These are phyloP conservation scores for Vitis riparia DNA, from an alignment of 164 flowering plant species.

Conservation along the genomic window DNA sequence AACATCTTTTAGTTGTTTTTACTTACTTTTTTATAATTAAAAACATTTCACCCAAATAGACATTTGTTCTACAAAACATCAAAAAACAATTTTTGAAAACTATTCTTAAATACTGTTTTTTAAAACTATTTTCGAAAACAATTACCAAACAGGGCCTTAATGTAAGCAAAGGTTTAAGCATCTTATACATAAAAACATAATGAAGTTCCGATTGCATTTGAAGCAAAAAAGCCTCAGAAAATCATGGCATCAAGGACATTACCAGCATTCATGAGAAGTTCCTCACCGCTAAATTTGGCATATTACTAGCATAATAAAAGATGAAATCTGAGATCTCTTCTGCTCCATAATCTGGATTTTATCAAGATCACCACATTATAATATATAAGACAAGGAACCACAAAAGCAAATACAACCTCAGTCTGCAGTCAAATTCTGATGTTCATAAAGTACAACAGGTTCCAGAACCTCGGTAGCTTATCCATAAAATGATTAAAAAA, in stretches of 20 bases:
- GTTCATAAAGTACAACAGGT: not conserved
- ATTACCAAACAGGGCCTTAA: not conserved
- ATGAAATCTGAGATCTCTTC: conserved; percentile 59
- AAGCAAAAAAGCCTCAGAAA: conserved; percentile 16
- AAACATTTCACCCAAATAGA: no score
- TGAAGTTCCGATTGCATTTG: conserved; percentile 1
- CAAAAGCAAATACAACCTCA: not conserved
- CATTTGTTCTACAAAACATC: no score
- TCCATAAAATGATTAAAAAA: not conserved
- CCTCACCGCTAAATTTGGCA: conserved; percentile 87
- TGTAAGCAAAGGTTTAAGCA: not conserved
- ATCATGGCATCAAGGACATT: conserved; percentile 25
- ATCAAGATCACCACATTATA: conserved; percentile 8
- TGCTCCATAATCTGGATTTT: conserved; percentile 49
- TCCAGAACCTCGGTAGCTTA: not conserved
- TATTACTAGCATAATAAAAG: conserved; percentile 42
- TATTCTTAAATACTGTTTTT: no score
- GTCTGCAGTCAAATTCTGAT: not conserved
- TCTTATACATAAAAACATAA: not conserved
- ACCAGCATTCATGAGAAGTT: conserved; percentile 60
- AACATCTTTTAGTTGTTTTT: no score
- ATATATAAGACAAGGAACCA: not conserved
- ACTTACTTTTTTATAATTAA: no score
- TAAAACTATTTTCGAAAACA: no score
- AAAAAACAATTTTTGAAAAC: no score